Evolutionary conservation across 441 rosid species (phyloP).

Genomic region (Euphorbia schlechtendalii): DNA sequence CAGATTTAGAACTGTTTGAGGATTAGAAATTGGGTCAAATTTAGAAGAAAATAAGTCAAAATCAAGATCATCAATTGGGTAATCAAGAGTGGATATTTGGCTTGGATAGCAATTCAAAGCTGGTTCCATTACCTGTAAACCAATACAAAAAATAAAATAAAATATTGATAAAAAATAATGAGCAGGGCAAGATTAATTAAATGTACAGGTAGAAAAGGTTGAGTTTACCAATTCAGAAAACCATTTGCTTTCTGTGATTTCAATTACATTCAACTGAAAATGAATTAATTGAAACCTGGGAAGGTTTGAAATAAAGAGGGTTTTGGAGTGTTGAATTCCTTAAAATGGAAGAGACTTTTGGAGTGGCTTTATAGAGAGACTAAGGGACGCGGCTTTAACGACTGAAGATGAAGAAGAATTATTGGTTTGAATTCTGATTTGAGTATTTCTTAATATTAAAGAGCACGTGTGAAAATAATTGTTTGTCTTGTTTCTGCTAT

Average conservation of each 20-base stretch:
- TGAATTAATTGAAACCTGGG: neutral
- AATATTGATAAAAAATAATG: too few species aligned
- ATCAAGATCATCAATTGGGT: conserved; percentile 28
- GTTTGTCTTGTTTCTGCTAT: neutral
- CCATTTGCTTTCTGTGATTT: conserved; percentile 31
- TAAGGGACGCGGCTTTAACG: conserved; percentile 15
- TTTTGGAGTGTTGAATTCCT: neutral
- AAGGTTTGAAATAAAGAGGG: neutral
- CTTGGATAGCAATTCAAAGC: conserved; percentile 20
- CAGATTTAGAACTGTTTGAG: neutral
- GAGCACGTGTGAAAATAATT: conserved; percentile 24
- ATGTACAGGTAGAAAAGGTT: neutral
- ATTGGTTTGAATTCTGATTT: neutral
- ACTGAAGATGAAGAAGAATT: neutral
- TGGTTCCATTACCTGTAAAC: conserved; percentile 27
- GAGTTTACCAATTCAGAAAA: conserved; percentile 30
- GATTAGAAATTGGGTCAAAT: conserved; percentile 10
- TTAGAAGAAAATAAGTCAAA: conserved; percentile 25
- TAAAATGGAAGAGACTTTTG: neutral
- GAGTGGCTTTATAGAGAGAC: conserved; percentile 1
- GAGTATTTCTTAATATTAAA: neutral
- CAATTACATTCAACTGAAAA: conserved; percentile 20
- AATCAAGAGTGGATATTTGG: conserved; percentile 28
- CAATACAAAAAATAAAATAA: neutral
- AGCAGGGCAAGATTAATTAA: neutral